Percentiles rank a stretch among this genome's conserved stretches.
Conservation (phyloP, 768 basidiomycete species). For the Termitomyces sp. region DNA sequence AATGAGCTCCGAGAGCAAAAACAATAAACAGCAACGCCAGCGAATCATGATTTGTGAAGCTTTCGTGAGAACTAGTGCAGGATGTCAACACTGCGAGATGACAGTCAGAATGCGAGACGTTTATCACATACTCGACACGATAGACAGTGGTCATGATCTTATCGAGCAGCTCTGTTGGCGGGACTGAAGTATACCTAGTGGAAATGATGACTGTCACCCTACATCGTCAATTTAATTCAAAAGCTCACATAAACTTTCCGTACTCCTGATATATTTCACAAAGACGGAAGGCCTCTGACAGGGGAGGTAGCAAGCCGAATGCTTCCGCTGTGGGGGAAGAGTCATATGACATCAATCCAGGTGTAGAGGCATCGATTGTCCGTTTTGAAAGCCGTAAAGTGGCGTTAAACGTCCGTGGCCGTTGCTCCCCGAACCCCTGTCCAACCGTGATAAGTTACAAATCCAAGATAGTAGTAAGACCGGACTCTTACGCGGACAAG, state of each 20-base stretch:
- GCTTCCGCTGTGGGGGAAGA: constrained; percentile 36
- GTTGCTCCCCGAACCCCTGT: constrained; percentile 21
- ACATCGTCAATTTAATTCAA: neutral
- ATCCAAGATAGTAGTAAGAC: neutral
- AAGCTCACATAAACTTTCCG: constrained; percentile 49
- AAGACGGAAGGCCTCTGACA: constrained; percentile 53
- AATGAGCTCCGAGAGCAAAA: constrained; percentile 61
- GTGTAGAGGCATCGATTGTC: constrained; percentile 30
- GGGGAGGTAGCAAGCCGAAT: constrained; percentile 44
- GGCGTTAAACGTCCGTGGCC: constrained; percentile 1
- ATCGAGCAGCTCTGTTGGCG: constrained; percentile 49
- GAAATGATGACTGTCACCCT: neutral
- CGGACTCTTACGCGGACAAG: constrained; percentile 43
- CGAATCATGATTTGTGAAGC: constrained; percentile 38
- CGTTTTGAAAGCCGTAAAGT: constrained; percentile 27
- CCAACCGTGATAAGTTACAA: neutral
- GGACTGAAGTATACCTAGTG: constrained; percentile 47
- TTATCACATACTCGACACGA: constrained; percentile 33
- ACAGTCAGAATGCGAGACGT: neutral
- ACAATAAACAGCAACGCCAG: constrained; percentile 60
- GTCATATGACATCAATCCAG: constrained; percentile 27
- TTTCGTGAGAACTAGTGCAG: constrained; percentile 29
- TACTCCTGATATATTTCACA: constrained; percentile 63
- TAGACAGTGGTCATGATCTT: constrained; percentile 52
- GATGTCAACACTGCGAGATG: neutral